Base-by-base conservation (phyloP, 129 eudicot genomes). In the Saposhnikovia divaricata region DNA sequence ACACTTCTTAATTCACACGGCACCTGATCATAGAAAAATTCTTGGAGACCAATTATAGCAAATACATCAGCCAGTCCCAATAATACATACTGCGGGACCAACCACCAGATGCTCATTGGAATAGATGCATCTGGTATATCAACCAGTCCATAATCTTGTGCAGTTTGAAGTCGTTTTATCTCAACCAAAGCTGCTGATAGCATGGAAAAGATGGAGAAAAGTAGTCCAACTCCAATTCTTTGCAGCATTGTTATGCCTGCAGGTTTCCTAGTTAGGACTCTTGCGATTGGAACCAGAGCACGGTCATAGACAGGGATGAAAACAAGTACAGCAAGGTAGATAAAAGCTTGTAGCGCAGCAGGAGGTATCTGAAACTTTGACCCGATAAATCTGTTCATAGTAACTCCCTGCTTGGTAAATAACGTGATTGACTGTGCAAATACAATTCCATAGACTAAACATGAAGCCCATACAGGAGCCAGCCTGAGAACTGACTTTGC, bases 51-150 rank as follows among this genome's bases (percentile, higher is more conserved):
- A 11, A 93, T 85, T 71, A 86, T 57, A 1, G 93, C 37, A 83
- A 91, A 88, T 4, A 84, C 90, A 13, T 88, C 87, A 13, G 88
- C 81, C 11, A 86, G 75, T 42, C 98, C 98, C 19, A 76, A 82
- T 76, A 93, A 53, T 4, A 88, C 15, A 72, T 88, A 87, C 65
- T 89, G 98, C 21, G 96, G 98, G 38, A 87, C 57, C 43, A 93
- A 80, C 96, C 98, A 90, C 92, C 93, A 90, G 40, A 89, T 80
- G 39, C 87, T 87, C 92, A 93, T 92, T 10, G 96, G 98, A 44
- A 93, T 80, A 0, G 50, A 72, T 69, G 81, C 88, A 9, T 76
- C 75, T 1, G 90, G 88, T 9, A 40, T 75, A 72, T 90, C 88
- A 12, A 73, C 15, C 51, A 90, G 43, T 9, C 96, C 96, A 34